These are phyloP conservation scores for Scheffersomyces amazonensis DNA, from an alignment of 805 yeast genomes.

Conservation along the genomic window DNA sequence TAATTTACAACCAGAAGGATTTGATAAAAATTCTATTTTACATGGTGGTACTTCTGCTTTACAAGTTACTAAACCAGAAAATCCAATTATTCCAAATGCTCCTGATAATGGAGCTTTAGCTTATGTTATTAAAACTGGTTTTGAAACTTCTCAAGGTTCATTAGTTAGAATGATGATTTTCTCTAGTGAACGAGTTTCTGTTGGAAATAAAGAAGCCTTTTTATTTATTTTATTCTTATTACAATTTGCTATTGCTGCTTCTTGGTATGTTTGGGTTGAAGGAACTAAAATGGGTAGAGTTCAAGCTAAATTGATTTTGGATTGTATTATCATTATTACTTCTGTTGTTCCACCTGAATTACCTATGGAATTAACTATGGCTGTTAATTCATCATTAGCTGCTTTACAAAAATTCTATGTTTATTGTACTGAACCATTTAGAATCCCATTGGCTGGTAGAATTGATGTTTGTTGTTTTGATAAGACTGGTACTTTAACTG, in stretches of 20 bases:
- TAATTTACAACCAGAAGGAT: conserved; percentile 66
- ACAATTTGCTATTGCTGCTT: conserved; percentile 89
- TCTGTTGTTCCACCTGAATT: conserved; percentile 99
- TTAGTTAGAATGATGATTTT: conserved; percentile 96
- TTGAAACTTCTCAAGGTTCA: conserved; percentile 97
- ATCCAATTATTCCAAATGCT: conserved; percentile 51
- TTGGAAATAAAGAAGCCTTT: conserved; percentile 92
- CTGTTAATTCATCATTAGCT: conserved; percentile 88
- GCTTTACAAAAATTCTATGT: conserved; percentile 85
- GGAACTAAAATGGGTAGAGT: conserved; percentile 95
- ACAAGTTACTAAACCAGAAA: conserved; percentile 77
- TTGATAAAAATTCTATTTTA: conserved; percentile 83
- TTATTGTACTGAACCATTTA: conserved; percentile 97
- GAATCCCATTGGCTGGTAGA: conserved; percentile 97
- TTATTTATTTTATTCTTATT: conserved; percentile 87
- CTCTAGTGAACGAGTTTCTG: conserved; percentile 94
- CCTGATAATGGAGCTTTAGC: conserved; percentile 95
- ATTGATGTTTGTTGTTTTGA: conserved; percentile 98
- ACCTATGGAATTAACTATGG: conserved; percentile 99
- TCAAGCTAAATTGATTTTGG: conserved; percentile 88
- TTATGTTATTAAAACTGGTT: conserved; percentile 89
- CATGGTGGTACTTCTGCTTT: conserved; percentile 97
- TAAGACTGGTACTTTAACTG: conserved; percentile 97
- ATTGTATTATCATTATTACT: conserved; percentile 92
- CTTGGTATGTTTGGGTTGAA: conserved; percentile 98